A percentile compares a stretch with the other conserved stretches of the same genome.
These are phyloP conservation scores for Solanum ossicruentum DNA, from an alignment of 257 asterid species.

Conservation along the genomic window DNA sequence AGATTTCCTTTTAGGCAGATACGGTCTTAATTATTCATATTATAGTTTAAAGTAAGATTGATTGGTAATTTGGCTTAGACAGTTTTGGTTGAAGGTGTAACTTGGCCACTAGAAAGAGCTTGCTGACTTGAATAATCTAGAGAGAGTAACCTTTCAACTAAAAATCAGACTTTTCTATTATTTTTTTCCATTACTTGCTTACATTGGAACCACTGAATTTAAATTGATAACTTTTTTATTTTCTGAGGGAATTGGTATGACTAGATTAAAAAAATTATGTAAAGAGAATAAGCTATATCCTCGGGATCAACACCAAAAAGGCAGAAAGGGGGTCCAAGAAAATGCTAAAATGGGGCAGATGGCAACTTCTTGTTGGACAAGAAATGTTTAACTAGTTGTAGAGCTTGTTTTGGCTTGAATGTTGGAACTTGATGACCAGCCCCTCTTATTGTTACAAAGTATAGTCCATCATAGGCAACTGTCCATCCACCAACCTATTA, in stretches of 20 bases:
- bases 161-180: neutral
- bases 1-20: neutral
- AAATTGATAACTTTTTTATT: neutral
- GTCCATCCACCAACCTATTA: slow-evolving; percentile 88
- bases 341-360: slow-evolving; percentile 22
- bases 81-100: neutral
- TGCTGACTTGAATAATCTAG: neutral
- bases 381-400: slow-evolving; percentile 47
- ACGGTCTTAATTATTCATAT: neutral
- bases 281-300: neutral
- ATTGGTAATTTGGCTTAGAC: neutral
- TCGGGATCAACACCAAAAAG: neutral
- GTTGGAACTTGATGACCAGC: slow-evolving; percentile 86
- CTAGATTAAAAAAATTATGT: neutral
- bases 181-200: neutral
- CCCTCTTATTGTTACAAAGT: slow-evolving; percentile 65
- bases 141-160: neutral
- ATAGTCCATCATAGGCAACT: slow-evolving; percentile 47
- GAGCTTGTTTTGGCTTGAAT: slow-evolving; percentile 56
- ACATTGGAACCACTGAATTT: neutral
- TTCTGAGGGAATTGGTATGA: neutral
- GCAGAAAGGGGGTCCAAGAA: neutral
- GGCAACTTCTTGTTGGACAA: slow-evolving; percentile 40
- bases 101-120: neutral
- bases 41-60: neutral